phyloP scores from a whole-genome alignment of 805 yeast species.

The Ogataea neopini region DNA sequence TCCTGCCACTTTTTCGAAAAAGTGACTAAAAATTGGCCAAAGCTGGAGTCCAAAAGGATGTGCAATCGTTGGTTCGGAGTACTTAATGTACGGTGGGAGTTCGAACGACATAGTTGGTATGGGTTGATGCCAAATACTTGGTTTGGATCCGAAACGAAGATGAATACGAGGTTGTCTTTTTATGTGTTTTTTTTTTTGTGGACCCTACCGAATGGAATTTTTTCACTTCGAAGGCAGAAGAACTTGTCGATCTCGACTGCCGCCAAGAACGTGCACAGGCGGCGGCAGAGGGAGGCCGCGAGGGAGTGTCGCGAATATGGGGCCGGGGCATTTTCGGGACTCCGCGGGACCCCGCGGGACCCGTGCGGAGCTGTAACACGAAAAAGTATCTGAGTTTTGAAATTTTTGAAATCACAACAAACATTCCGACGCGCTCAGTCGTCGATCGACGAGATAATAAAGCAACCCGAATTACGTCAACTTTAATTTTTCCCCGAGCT shows the following conservation, averaged over 20 bases:
- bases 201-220: constrained; percentile 4
- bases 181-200: background rate
- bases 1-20: constrained; percentile 47
- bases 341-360: too few species aligned
- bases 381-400: too few species aligned
- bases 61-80: constrained; percentile 29
- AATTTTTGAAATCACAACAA: background rate
- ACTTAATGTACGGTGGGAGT: constrained; percentile 29
- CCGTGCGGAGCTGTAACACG: too few species aligned
- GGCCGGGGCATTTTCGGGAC: too few species aligned
- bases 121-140: background rate
- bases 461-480: background rate
- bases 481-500: constrained; percentile 1
- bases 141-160: too few species aligned
- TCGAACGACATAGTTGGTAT: constrained; percentile 10
- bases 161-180: background rate
- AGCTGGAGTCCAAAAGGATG: constrained; percentile 57
- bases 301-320: too few species aligned
- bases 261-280: background rate
- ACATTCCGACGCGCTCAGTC: background rate
- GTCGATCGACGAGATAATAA: background rate
- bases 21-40: constrained; percentile 66
- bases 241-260: background rate
- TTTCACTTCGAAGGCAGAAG: constrained; percentile 5
- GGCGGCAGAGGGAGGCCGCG: too few species aligned